Conservation (phyloP, 768 basidiomycete species). For the Punctularia strigosozonata region DNA sequence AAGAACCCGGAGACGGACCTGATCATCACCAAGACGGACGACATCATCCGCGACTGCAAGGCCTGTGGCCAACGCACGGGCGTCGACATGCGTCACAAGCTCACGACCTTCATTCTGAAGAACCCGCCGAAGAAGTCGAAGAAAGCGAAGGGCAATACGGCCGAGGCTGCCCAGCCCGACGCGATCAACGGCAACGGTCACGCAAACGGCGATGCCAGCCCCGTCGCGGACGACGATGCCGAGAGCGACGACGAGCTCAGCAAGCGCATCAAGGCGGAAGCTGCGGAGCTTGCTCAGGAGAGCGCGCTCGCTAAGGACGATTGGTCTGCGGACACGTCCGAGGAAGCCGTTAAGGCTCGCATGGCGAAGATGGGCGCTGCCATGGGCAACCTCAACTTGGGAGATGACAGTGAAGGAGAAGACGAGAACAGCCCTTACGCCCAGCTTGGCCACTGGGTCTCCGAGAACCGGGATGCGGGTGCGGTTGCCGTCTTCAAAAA, state of each 20-base stretch:
- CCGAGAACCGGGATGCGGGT: slow-evolving; percentile 50
- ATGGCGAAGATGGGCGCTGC: slow-evolving; percentile 55
- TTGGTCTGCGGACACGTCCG: slow-evolving; percentile 89
- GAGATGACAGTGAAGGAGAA: slow-evolving; percentile 82
- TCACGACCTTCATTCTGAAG: slow-evolving; percentile 92
- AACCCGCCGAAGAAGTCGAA: slow-evolving; percentile 89
- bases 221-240: slow-evolving; percentile 24
- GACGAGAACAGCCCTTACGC: slow-evolving; percentile 80
- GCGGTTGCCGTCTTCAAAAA: slow-evolving; percentile 74
- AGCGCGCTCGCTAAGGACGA: slow-evolving; percentile 49
- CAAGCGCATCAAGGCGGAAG: slow-evolving; percentile 85
- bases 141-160: slow-evolving; percentile 44
- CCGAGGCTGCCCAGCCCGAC: slow-evolving; percentile 24
- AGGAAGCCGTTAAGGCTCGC: slow-evolving; percentile 79
- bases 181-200: slow-evolving; percentile 26
- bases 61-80: slow-evolving; percentile 90
- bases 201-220: slow-evolving; percentile 31
- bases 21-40: slow-evolving; percentile 78
- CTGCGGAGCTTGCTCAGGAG: slow-evolving; percentile 59
- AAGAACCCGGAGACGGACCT: slow-evolving; percentile 99
- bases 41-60: slow-evolving; percentile 94
- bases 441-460: slow-evolving; percentile 75
- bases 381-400: slow-evolving; percentile 39
- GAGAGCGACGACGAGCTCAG: slow-evolving; percentile 86
- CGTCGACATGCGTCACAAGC: slow-evolving; percentile 94